A percentile compares a stretch with the other conserved stretches of the same genome.
Conservation (phyloP, 2,329 filamentous ascomycete species). For the Aspergillus proliferans region DNA sequence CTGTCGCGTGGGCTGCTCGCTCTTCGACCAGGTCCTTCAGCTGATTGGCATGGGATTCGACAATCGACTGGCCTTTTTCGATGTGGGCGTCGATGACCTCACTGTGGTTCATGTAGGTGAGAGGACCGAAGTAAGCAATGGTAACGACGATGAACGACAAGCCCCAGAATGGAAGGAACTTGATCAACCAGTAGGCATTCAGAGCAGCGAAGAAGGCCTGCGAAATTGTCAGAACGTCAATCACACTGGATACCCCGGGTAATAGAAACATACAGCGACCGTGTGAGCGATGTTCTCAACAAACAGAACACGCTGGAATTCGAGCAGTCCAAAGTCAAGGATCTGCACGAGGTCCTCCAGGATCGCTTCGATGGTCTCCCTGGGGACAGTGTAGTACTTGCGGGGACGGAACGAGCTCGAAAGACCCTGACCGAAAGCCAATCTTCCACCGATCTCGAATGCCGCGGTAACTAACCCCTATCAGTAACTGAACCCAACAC, state of each 20-base stretch:
- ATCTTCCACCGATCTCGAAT: conserved; percentile 52
- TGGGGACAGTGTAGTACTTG: conserved; percentile 61
- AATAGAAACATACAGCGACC: conserved; percentile 44
- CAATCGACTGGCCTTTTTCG: conserved; percentile 47
- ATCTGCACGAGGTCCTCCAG: conserved; percentile 59
- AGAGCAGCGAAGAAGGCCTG: conserved; percentile 56
- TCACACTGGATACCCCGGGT: too few species aligned
- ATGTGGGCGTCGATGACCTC: conserved; percentile 58
- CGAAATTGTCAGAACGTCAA: not conserved
- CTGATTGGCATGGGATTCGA: conserved; percentile 54
- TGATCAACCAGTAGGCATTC: conserved; percentile 59
- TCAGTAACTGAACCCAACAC: conserved; percentile 5
- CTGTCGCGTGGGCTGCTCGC: conserved; percentile 53
- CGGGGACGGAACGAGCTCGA: conserved; percentile 56
- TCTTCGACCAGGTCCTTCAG: conserved; percentile 55
- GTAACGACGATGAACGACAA: conserved; percentile 52
- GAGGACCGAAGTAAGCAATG: conserved; percentile 53
- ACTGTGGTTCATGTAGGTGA: conserved; percentile 60
- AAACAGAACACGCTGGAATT: conserved; percentile 61
- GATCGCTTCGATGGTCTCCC: conserved; percentile 56
- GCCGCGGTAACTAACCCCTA: conserved; percentile 46
- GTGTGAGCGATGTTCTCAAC: conserved; percentile 60
- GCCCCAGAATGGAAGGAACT: conserved; percentile 60
- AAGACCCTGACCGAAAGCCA: conserved; percentile 52
- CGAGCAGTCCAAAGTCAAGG: conserved; percentile 63